Conservation (phyloP, 2,329 filamentous ascomycete species). For the Emergomyces pasteurianus region DNA sequence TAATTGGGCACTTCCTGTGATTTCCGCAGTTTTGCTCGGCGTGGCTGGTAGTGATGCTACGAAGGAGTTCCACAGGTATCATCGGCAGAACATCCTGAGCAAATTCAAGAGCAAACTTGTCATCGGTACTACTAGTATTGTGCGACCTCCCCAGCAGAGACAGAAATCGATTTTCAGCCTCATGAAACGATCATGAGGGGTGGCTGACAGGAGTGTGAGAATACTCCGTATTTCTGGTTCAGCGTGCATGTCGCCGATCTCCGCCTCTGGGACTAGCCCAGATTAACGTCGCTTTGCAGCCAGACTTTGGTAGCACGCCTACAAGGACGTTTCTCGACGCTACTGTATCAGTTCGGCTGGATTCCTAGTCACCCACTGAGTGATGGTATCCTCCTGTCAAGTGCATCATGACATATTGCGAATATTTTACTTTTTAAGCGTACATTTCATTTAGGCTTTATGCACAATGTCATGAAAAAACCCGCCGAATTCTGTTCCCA, state of each 20-base stretch:
- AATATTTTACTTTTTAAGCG: background rate
- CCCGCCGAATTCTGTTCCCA: background rate
- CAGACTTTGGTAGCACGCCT: background rate
- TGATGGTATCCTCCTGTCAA: background rate
- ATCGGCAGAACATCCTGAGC: slow-evolving; percentile 49
- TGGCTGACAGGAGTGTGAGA: background rate
- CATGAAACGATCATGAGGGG: background rate
- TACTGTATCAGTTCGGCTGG: background rate
- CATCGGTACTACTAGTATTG: background rate
- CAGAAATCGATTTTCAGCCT: background rate
- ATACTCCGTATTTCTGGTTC: too few relatives aligned
- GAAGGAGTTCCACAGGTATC: slow-evolving; percentile 57
- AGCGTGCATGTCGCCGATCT: background rate
- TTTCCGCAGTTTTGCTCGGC: slow-evolving; percentile 45
- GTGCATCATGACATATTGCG: background rate
- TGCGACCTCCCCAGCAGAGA: background rate
- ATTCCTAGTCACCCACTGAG: background rate
- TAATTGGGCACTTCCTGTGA: background rate
- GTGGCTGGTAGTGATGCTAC: slow-evolving; percentile 56
- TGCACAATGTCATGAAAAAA: background rate
- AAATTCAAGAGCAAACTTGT: slow-evolving; percentile 33
- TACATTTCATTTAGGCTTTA: background rate
- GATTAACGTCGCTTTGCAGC: background rate
- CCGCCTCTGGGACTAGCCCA: background rate
- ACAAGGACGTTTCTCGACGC: background rate